Evolutionary conservation across 2,329 filamentous ascomycete species (phyloP), one percentile per base, ranked within the genome.

Genomic region (Fusarium sarcochroum): DNA sequence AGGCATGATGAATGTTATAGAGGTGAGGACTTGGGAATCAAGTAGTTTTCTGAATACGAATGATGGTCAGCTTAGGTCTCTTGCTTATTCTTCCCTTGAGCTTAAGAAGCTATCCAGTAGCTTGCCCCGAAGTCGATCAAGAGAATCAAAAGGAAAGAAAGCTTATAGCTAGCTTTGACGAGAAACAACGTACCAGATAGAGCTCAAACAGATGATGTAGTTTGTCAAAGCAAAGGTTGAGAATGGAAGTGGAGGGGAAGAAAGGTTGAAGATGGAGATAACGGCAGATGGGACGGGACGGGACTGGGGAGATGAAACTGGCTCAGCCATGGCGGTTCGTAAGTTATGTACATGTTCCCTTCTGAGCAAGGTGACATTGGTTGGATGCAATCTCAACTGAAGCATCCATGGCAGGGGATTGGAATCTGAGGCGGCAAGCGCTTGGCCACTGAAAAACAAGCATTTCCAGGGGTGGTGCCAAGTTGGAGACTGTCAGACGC

Each of bases 1-100:
- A 77, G 82, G 81, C 85, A 87, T 87, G 46, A 68, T 85, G 77
- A 53, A 15, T 62, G 53, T 41, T 66, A 32, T 32, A 27, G 35
- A 34, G 27, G 40, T 21, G 37, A 41, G 18, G 34, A 21, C 34
- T 13, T 15, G 20, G 7, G 34, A 20, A 27, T n/a, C 38, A 15
- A 23, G 41, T 17, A 23, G 18, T 30, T 44, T 17, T 60, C 68
- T 73, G 15, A 7, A 38, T 42, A 53, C n/a, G 17, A 17, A 3
- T 30, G 34, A 42, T 38, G 40, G 59, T 72, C 52, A 73, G 71
- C 64, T 63, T 37, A 18, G 7, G 17, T 48, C 18, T 55, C 11
- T 23, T 37, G 41, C 48, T 52, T 53, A 34, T 40, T 23, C 23
- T 51, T 34, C 27, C 18, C 8, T n/a, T 23, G 13, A 49, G 46